Percentiles rank a stretch among this genome's conserved stretches.
Conservation (phyloP, 1,284 basidiomycete species). For the Jaminaea rosea region DNA sequence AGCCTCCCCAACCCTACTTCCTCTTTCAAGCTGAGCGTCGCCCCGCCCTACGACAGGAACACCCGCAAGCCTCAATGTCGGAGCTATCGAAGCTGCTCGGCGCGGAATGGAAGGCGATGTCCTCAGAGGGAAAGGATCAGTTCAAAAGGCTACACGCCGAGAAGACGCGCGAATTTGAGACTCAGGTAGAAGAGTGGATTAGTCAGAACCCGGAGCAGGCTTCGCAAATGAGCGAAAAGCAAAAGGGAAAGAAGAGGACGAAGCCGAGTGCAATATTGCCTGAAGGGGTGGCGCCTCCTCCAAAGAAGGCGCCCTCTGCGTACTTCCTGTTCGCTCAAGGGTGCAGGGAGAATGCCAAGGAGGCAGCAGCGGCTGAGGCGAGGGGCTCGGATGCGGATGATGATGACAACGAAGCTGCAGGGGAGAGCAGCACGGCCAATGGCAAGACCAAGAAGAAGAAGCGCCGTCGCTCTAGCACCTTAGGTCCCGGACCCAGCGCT, state of each 20-base stretch:
- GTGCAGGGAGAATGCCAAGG: neutral
- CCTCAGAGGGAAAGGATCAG: neutral
- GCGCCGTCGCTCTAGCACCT: no score
- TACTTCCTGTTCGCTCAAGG: neutral
- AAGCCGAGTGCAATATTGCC: neutral
- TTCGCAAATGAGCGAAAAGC: neutral
- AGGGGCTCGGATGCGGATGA: neutral
- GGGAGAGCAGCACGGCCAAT: neutral
- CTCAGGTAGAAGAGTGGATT: neutral
- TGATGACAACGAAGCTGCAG: neutral
- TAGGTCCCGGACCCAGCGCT: no score
- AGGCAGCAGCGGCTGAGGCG: neutral
- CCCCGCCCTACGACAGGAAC: neutral
- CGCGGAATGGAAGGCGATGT: neutral
- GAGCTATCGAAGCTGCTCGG: neutral
- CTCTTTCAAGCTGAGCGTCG: neutral
- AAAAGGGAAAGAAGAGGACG: neutral
- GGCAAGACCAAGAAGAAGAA: no score
- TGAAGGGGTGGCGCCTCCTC: neutral
- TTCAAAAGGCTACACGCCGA: neutral
- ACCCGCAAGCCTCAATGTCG: neutral
- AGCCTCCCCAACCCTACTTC: neutral
- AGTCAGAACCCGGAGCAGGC: neutral
- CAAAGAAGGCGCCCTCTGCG: neutral
- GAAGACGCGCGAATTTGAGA: neutral